Evolutionary conservation across 176 grass and related monocot species (phyloP).

Genomic region (Hordeum marinum): DNA sequence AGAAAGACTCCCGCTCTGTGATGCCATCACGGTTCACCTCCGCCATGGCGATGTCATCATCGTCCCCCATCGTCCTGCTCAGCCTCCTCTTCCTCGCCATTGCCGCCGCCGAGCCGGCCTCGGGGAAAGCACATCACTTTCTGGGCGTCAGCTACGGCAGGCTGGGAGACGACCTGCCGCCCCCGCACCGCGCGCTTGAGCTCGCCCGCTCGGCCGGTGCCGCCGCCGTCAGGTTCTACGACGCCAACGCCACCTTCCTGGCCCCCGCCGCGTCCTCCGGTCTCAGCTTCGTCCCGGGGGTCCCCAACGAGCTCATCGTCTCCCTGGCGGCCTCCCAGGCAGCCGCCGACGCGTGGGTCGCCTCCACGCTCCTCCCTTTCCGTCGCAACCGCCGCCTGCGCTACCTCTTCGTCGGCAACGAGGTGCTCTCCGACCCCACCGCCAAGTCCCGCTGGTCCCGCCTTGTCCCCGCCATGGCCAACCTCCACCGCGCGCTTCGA

Average conservation of each 20-base stretch:
- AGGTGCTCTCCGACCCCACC: conserved; percentile 56
- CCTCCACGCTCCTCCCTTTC: conserved; percentile 49
- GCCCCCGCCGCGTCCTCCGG: conserved; percentile 36
- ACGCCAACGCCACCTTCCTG: conserved; percentile 59
- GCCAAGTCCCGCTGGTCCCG: conserved; percentile 30
- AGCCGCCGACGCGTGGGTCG: conserved; percentile 48
- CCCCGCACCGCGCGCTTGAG: conserved; percentile 20
- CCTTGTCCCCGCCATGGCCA: conserved; percentile 58
- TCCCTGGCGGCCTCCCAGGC: conserved; percentile 31
- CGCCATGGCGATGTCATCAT: not conserved
- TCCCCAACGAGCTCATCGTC: conserved; percentile 58
- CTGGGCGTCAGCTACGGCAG: conserved; percentile 65
- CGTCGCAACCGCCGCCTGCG: conserved; percentile 27
- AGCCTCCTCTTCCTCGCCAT: not conserved
- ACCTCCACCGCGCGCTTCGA: conserved; percentile 35
- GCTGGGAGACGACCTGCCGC: conserved; percentile 57
- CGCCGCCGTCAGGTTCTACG: conserved; percentile 61
- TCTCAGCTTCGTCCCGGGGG: conserved; percentile 40
- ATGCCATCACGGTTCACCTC: not conserved
- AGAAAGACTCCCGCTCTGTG: not conserved
- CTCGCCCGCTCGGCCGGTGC: conserved; percentile 42
- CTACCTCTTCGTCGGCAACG: conserved; percentile 68
- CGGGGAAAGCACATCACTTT: conserved; percentile 11
- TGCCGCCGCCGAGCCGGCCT: not conserved
- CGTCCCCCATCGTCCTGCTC: not conserved